Conservation (phyloP, 441 rosid species). For the Gossypium lobatum region DNA sequence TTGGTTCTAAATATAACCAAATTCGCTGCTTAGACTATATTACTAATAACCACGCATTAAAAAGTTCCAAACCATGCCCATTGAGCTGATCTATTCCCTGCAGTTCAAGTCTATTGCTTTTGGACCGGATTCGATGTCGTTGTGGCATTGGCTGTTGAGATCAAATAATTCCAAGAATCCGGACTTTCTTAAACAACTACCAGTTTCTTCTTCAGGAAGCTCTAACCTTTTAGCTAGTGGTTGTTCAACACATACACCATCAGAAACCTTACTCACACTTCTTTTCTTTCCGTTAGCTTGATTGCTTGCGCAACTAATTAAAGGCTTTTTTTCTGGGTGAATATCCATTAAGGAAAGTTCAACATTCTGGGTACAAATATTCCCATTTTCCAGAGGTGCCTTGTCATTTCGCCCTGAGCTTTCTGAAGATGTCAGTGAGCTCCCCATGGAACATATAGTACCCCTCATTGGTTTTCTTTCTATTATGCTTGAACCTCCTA, state of each 20-base stretch:
- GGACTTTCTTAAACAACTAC: slow-evolving; percentile 24
- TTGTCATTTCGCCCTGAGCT: slow-evolving; percentile 53
- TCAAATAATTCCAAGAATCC: slow-evolving; percentile 32
- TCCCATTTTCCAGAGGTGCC: slow-evolving; percentile 21
- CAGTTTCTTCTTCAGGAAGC: slow-evolving; percentile 13
- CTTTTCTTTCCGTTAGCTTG: slow-evolving; percentile 46
- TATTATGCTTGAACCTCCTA: slow-evolving; percentile 32
- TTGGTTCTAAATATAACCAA: slow-evolving; percentile 22
- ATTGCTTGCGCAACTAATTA: slow-evolving; percentile 19
- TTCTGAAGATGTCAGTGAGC: slow-evolving; percentile 87
- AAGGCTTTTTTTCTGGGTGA: slow-evolving; percentile 29
- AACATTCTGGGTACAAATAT: slow-evolving; percentile 17
- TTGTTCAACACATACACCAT: slow-evolving; percentile 34
- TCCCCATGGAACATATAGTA: slow-evolving; percentile 59
- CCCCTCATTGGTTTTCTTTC: slow-evolving; percentile 32
- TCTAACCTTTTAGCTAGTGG: slow-evolving; percentile 33
- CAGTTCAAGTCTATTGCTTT: slow-evolving; percentile 46
- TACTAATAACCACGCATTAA: neutral
- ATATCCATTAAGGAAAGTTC: slow-evolving; percentile 62
- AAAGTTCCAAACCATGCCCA: neutral
- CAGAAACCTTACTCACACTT: slow-evolving; percentile 28
- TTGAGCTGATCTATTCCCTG: slow-evolving; percentile 29
- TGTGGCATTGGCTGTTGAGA: slow-evolving; percentile 46
- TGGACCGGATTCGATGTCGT: slow-evolving; percentile 31
- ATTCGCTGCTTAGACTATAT: slow-evolving; percentile 27